Percentiles rank a stretch among this genome's conserved stretches.
Conservation (phyloP, 257 asterid species). For the Solanum etuberosum region DNA sequence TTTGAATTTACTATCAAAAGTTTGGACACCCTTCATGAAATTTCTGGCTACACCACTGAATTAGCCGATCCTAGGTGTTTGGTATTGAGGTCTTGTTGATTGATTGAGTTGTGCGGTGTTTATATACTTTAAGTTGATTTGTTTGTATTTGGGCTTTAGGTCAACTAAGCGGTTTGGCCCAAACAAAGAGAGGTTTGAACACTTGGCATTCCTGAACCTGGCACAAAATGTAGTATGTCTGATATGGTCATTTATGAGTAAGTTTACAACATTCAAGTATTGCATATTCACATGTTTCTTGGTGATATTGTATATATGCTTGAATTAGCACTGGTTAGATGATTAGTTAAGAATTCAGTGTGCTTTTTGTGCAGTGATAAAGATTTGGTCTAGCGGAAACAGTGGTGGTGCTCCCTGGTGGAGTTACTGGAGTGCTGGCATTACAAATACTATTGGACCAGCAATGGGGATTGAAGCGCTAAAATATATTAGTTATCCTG, state of each 20-base stretch:
- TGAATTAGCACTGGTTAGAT: neutral
- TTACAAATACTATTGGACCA: constrained; percentile 89
- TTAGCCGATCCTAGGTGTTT: neutral
- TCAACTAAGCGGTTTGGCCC: constrained; percentile 86
- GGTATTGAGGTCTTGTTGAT: neutral
- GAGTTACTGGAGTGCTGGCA: constrained; percentile 76
- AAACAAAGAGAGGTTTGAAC: constrained; percentile 87
- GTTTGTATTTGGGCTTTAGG: constrained; percentile 24
- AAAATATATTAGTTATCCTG: constrained; percentile 94
- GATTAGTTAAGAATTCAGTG: neutral
- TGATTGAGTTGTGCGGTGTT: neutral
- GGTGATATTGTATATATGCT: neutral
- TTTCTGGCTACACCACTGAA: too few relatives aligned
- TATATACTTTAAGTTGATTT: neutral
- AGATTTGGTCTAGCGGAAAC: constrained; percentile 62
- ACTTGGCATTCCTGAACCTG: constrained; percentile 82
- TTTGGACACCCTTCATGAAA: too few relatives aligned
- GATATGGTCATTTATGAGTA: constrained; percentile 89
- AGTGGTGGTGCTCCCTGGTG: constrained; percentile 86
- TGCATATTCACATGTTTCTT: neutral
- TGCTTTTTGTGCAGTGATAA: constrained; percentile 50
- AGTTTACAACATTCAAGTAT: constrained; percentile 11
- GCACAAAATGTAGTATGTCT: constrained; percentile 86
- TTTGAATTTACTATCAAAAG: too few relatives aligned
- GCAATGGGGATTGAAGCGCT: constrained; percentile 97